Base-by-base conservation (phyloP, 805 yeast species). In the Metschnikowia reukaufii region DNA sequence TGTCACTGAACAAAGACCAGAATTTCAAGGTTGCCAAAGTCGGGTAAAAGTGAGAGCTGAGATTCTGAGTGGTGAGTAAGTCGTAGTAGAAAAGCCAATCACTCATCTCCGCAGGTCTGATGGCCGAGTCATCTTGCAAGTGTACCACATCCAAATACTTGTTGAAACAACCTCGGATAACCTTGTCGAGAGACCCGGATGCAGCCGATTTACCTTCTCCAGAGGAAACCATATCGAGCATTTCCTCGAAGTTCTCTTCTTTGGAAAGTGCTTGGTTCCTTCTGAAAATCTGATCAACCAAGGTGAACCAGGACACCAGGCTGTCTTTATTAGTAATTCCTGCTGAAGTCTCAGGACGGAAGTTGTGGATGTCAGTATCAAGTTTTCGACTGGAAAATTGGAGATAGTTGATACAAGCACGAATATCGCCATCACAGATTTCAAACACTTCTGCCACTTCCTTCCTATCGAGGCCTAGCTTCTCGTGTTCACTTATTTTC, bases 31-130 rank as follows among this genome's bases (percentile, higher is more conserved):
- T 79, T 0, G 83, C 79, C 17, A 77, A 67, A 0, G 83, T 66
- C 4, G 77, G 70, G 57, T 88, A 90, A 18, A 77, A 68, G 20
- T 73, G 66, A 40, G 82, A 56, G 32, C 42, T 54, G 36, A 66
- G 66, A 10, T 50, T 52, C n/a, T 37, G 46, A 32, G 65, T 45
- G 3, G 58, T 63, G 61, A 84, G 64, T n/a, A 66, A 39, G 61
- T 91, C 97, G 51, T 83, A 78, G 60, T 86, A 87, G 54, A 66
- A 77, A 23, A 87, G 60, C 96, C 96, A 91, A 51, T 88, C 94
- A 35, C 86, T 77, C 7, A 89, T 67, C 20, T 64, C 68, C 12
- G 78, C 64, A 0, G 95, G 86, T 53, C 83, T 84, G 7, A 54
- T 54, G 21, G 88, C 65, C 39, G 81, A 71, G 45, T 79, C 83